These are phyloP conservation scores for Syncephalis plumigaleata DNA, from an alignment of 371 early-diverging fungal species.

Conservation along the genomic window DNA sequence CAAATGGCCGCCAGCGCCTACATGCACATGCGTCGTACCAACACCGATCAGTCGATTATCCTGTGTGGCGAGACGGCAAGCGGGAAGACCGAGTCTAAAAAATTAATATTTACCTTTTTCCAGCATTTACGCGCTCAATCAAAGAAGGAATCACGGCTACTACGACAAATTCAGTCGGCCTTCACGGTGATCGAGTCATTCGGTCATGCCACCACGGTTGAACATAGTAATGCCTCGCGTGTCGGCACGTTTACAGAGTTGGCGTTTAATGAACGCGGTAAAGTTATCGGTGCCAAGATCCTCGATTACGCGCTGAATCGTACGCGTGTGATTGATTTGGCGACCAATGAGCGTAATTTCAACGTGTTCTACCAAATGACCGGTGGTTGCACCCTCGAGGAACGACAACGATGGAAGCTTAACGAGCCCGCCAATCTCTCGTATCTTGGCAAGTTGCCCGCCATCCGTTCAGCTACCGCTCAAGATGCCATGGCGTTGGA, in stretches of 20 bases:
- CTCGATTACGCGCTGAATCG: constrained; percentile 88
- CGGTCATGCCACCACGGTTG: constrained; percentile 59
- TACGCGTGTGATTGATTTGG: constrained; percentile 38
- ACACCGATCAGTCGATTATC: constrained; percentile 61
- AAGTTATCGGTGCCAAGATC: constrained; percentile 74
- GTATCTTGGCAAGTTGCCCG: not conserved
- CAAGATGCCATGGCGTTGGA: constrained; percentile 26
- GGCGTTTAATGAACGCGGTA: constrained; percentile 76
- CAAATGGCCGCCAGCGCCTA: constrained; percentile 54
- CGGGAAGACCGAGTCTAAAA: constrained; percentile 10
- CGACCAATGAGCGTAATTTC: constrained; percentile 61
- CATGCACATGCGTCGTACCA: constrained; percentile 67
- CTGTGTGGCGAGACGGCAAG: constrained; percentile 19
- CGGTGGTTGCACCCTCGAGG: constrained; percentile 34
- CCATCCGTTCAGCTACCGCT: not conserved
- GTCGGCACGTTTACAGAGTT: constrained; percentile 84
- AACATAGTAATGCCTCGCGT: constrained; percentile 67
- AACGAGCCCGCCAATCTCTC: not conserved
- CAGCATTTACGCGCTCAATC: constrained; percentile 38
- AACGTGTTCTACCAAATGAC: constrained; percentile 82
- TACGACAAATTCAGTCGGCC: constrained; percentile 49
- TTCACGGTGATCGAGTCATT: constrained; percentile 69
- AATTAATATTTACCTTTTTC: constrained; percentile 40
- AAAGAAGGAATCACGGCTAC: constrained; percentile 66
- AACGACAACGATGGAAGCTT: constrained; percentile 5